Evolutionary conservation across 768 basidiomycete genomes (phyloP), one percentile per base, ranked within the genome.

Genomic region (Amylocystis lapponica): DNA sequence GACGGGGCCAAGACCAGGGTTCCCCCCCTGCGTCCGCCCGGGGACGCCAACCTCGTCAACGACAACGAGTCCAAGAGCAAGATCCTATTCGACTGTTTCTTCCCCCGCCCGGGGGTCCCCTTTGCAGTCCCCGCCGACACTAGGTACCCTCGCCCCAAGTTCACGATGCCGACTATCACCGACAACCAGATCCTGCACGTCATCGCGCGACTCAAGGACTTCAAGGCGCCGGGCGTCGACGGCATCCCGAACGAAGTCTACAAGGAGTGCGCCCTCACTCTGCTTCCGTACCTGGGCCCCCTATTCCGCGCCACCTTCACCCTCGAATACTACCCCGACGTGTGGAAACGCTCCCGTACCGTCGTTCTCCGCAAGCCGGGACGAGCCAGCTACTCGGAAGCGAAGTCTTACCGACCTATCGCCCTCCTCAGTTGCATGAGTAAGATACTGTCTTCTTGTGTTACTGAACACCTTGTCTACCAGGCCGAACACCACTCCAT

Each of bases 391-490:
- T 69, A 71, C 54, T 47, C 50, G 5, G 42, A 44, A 1, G 54
- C 66, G 2, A 59, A 59, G 30, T 56, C 64, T 4, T 68, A 58
- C 39, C 45, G 65, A 3, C 69, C 62, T 0, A 66, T 71, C 7
- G 60, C 58, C 0, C 60, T 70, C 3, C 42, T 62, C 5, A 46
- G 60, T 17, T 46, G 36, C 30, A 43, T 60, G 25, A 53, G 33
- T 1, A 52, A n/a, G n/a, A n/a, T n/a, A n/a, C 44, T 58, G 1
- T 57, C 55, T 4, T 35, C 53, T 20, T 54, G 55, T 33, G 43
- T 58, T 7, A 44, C 51, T 12, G 51, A 50, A 12, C 36, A 30
- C 7, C 22, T 54, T 1, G 46, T 37, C 1, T 46, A 36, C 25
- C 33, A 47, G 19, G 34, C 38, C n/a, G 50, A 53, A 27, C 10